These are phyloP conservation scores for Sonneratia caseolaris DNA, from an alignment of 345 rosid species.

Conservation along the genomic window DNA sequence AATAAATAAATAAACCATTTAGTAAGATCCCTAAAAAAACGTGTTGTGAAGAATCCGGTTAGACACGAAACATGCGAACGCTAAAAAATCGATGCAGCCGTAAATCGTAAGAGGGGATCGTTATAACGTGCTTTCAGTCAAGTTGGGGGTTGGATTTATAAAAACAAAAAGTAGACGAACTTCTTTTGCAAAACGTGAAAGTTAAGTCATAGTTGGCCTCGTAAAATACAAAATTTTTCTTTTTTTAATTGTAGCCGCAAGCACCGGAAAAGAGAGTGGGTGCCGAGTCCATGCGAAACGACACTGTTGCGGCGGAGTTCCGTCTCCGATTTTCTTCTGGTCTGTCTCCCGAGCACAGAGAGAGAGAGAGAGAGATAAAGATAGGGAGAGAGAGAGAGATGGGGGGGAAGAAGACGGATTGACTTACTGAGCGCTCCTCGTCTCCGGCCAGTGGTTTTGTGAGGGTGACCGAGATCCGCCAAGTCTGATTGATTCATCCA, in stretches of 20 bases:
- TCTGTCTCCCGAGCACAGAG: not conserved
- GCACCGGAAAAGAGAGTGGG: not conserved
- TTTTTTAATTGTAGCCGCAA: not conserved
- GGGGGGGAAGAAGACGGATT: not conserved
- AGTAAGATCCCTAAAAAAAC: too few relatives aligned
- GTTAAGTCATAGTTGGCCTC: not conserved
- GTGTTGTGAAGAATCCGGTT: too few relatives aligned
- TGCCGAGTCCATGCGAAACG: slow-evolving; percentile 1
- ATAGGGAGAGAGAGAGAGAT: not conserved
- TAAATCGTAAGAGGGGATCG: too few relatives aligned
- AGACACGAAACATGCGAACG: too few relatives aligned
- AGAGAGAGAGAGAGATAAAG: not conserved
- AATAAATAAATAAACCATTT: too few relatives aligned
- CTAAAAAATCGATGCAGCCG: too few relatives aligned
- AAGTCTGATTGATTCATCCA: not conserved
- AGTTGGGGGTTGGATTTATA: not conserved
- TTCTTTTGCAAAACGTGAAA: not conserved
- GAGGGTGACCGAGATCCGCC: not conserved
- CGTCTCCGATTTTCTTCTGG: not conserved
- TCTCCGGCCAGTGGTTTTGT: not conserved
- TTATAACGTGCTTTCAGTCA: not conserved
- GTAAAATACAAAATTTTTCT: not conserved
- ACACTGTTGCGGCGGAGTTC: not conserved
- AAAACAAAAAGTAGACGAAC: not conserved
- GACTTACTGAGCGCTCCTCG: too few relatives aligned